Base-by-base conservation (phyloP, 305 asterid species). In the Coffea humblotiana region DNA sequence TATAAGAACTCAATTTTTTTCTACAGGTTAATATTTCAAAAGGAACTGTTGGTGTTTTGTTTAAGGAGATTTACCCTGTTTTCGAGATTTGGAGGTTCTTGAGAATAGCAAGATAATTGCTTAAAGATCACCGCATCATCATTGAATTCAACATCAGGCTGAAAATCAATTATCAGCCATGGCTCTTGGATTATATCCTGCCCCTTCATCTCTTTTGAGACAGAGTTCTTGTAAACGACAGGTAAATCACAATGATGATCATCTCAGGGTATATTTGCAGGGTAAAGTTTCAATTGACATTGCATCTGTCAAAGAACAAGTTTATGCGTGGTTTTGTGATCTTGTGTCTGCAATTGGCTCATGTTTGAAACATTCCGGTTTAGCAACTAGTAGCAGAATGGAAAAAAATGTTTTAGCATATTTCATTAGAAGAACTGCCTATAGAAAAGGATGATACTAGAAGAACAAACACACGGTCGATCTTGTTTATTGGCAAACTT, bases 151-250 rank as follows among this genome's bases (percentile, higher is more conserved):
- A 19, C 14, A 70, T 19, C 25, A 19, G 47, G 23, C 70, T 37
- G 47, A 18, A 18, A 32, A 69, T 37, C 25, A 37, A 32, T 23
- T 16, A 71, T 9, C 51, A 23, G 37, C 18, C 58, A 71, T 71
- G 75, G 56, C 75, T 45, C 75, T 60, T 14, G 51, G 13, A 71
- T n/a, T 71, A 71, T 71, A n/a, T n/a, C 12, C 75, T 71, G 37
- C 75, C 15, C 58, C 75, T 45, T 47, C 47, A 15, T 45, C 60
- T 23, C 40, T 71, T 27, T 47, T 47, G 75, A 71, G 60, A 47
- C 75, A 71, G 29, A 71, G 19, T 10, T 71, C 75, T 71, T 23
- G 13, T 21, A 71, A 47, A 35, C 60, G 6, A 47, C 75, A 71
- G 60, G 75, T 71, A 47, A 35, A 52, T 23, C 58, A 52, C 60